phyloP scores from a whole-genome alignment of 371 early-diverging fungal species.

The Mortierella sp. region DNA sequence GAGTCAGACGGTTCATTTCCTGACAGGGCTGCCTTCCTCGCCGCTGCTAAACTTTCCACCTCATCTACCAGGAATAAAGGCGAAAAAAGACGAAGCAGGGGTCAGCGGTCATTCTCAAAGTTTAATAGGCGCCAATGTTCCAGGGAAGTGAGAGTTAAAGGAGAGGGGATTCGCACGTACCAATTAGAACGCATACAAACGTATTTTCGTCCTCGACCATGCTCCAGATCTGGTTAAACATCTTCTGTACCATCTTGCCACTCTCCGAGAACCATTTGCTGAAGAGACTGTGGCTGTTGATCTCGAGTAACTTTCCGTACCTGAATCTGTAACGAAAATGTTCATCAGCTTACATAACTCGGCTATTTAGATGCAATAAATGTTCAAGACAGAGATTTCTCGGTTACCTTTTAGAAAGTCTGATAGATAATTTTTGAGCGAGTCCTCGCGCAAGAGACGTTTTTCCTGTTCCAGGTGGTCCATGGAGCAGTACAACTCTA shows the following conservation, averaged over 20 bases:
- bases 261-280: slow-evolving; percentile 78
- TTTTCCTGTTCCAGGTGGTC: slow-evolving; percentile 81
- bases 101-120: not conserved
- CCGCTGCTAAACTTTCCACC: slow-evolving; percentile 73
- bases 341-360: too few species aligned
- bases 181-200: slow-evolving; percentile 72
- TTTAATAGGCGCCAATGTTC: too few species aligned
- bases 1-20: slow-evolving; percentile 72
- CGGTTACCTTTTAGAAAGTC: slow-evolving; percentile 58
- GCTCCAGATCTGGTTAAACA: slow-evolving; percentile 65
- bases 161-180: too few species aligned
- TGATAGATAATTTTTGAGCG: slow-evolving; percentile 74
- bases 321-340: slow-evolving; percentile 41
- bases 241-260: slow-evolving; percentile 71
- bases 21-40: slow-evolving; percentile 65
- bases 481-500: slow-evolving; percentile 71
- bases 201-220: slow-evolving; percentile 62
- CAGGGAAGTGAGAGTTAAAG: too few species aligned
- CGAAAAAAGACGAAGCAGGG: slow-evolving; percentile 3
- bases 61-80: slow-evolving; percentile 59
- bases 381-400: not conserved
- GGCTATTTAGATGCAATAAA: not conserved
- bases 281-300: slow-evolving; percentile 75
- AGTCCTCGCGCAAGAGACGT: slow-evolving; percentile 74
- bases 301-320: slow-evolving; percentile 67